phyloP scores from a whole-genome alignment of 305 asterid species.

The Rubia peregrina region DNA sequence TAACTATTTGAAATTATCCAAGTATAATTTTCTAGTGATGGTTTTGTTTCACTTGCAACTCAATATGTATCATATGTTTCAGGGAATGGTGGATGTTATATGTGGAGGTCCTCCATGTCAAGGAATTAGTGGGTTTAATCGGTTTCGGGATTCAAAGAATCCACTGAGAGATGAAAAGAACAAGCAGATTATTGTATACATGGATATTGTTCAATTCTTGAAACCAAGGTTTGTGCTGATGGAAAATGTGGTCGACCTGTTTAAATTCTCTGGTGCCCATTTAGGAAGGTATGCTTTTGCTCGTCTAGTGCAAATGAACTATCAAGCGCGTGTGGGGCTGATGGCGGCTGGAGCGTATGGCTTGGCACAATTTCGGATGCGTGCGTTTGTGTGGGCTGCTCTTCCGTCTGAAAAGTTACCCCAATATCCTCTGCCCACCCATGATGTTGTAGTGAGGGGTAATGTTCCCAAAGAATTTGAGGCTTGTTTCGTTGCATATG shows the following conservation, averaged over 20 bases:
- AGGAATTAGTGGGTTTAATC: conserved; percentile 88
- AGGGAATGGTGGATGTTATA: conserved; percentile 80
- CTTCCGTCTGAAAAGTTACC: conserved; percentile 64
- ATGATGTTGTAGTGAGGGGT: conserved; percentile 52
- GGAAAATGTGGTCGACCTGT: conserved; percentile 86
- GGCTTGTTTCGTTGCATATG: conserved; percentile 46
- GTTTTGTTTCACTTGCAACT: background rate
- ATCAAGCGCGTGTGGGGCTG: conserved; percentile 73
- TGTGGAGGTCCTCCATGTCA: conserved; percentile 99
- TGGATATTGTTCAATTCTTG: conserved; percentile 59
- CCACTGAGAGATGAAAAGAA: conserved; percentile 70
- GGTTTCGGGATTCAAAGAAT: conserved; percentile 45
- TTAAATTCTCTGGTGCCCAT: conserved; percentile 52
- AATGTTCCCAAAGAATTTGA: conserved; percentile 55
- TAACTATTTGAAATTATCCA: conserved; percentile 17
- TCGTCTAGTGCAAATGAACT: conserved; percentile 53
- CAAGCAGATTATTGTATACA: conserved; percentile 50
- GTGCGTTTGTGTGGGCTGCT: conserved; percentile 82
- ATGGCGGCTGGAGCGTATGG: conserved; percentile 95
- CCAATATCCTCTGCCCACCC: conserved; percentile 79
- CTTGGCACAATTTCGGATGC: conserved; percentile 78
- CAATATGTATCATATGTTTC: background rate
- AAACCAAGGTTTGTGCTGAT: conserved; percentile 60
- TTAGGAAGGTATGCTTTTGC: conserved; percentile 78
- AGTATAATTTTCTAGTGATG: no score